phyloP scores from a whole-genome alignment of 805 yeast genomes.

The Soucietia sequanensis region DNA sequence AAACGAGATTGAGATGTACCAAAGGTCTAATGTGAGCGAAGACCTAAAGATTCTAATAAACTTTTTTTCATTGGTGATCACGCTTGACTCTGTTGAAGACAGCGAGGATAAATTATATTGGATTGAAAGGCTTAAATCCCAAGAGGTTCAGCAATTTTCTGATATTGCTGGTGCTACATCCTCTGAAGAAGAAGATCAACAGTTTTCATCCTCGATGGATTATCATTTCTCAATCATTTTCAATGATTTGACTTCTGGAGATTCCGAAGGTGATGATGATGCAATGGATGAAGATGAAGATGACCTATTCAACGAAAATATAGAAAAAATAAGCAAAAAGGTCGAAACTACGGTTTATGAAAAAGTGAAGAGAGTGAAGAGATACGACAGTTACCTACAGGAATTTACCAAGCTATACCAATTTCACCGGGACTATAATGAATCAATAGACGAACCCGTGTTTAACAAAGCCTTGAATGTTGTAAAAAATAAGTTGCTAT shows the following conservation, averaged over 20 bases:
- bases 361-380: too few species aligned
- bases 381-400: constrained; percentile 1
- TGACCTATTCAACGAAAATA: constrained; percentile 13
- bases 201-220: constrained; percentile 21
- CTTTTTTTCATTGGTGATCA: constrained; percentile 16
- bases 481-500: background rate
- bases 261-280: constrained; percentile 5
- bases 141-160: background rate
- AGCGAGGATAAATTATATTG: constrained; percentile 21
- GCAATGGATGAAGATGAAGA: constrained; percentile 15
- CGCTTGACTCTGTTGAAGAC: constrained; percentile 14
- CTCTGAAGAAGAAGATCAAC: too few species aligned
- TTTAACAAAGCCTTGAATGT: background rate
- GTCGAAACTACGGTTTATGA: too few species aligned
- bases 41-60: constrained; percentile 23
- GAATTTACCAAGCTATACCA: background rate
- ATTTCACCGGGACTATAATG: background rate
- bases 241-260: constrained; percentile 10
- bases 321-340: too few species aligned
- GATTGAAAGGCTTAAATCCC: constrained; percentile 8
- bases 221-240: constrained; percentile 28
- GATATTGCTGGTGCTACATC: background rate
- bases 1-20: constrained; percentile 13
- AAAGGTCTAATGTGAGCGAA: constrained; percentile 20
- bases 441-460: background rate